Evolutionary conservation across 768 basidiomycete species (phyloP).

Genomic region (Termitomyces sp.): DNA sequence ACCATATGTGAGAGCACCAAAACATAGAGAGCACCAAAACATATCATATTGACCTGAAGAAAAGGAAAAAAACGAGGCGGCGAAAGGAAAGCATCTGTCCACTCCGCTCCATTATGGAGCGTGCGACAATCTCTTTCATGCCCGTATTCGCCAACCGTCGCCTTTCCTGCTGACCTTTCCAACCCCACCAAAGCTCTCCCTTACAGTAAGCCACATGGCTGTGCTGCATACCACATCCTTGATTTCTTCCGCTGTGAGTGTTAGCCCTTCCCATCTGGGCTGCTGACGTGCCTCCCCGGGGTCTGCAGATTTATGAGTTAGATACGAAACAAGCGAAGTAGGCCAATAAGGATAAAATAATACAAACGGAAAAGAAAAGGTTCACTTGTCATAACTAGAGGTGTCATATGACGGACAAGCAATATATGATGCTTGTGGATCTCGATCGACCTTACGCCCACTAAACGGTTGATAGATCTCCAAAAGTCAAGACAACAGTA

Average conservation of each 20-base stretch:
- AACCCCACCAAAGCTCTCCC: constrained; percentile 91
- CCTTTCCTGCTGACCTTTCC: constrained; percentile 78
- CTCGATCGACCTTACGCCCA: not conserved
- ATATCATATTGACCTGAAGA: not conserved
- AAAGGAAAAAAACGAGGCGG: too few relatives aligned
- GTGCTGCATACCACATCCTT: constrained; percentile 90
- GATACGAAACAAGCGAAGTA: not conserved
- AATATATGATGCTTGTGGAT: not conserved
- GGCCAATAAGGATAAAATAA: not conserved
- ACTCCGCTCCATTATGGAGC: not conserved
- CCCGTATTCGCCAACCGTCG: constrained; percentile 74
- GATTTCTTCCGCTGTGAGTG: constrained; percentile 86
- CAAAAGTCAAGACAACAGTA: not conserved
- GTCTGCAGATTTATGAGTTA: not conserved
- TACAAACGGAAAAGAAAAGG: not conserved
- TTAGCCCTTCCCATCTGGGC: constrained; percentile 40
- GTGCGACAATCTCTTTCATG: constrained; percentile 27
- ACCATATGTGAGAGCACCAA: not conserved
- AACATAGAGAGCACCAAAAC: not conserved
- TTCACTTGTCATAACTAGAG: not conserved
- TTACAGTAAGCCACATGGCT: constrained; percentile 86
- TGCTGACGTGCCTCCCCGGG: not conserved
- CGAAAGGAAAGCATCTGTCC: not conserved
- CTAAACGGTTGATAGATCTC: too few relatives aligned
- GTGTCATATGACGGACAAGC: not conserved